Base-by-base conservation (phyloP, 2,329 filamentous ascomycete genomes). In the Dothideomycetes sp. region DNA sequence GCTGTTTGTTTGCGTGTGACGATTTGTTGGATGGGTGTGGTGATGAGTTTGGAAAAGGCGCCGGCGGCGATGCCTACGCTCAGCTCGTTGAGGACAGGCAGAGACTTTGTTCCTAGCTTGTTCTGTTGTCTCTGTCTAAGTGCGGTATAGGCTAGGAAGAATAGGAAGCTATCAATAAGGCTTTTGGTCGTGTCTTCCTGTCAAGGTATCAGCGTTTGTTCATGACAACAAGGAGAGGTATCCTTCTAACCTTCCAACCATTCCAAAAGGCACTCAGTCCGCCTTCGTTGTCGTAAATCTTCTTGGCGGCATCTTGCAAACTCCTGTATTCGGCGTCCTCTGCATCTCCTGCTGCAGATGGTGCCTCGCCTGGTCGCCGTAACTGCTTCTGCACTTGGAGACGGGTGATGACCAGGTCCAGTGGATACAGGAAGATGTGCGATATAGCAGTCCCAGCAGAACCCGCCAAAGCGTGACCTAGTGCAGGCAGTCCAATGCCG, bases 391-490 rank as follows among this genome's bases (percentile, higher is more conserved):
- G 84, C 3, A 85, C 81, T 61, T 93, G 86, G 34, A 94, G 71
- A 19, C 86, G 76, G 18, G 86, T 87, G 40, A 86, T 81, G 46
- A 91, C 76, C 32, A 93, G 73, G 52, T 85, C 82, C 42, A 94
- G 72, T 2, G 87, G 88, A 56, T 94, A 93, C 4, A 84, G 78
- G 40, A 78, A 62, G 34, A 86, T 70, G 50, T 88, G 89, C 9
- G 86, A 84, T 44, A 89, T 72, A 12, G 84, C 81, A 1, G 84
- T 82, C 27, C 85, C 86, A 0, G 79, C 66, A 4, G 84, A 82
- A 37, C 87, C 87, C 3, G 86, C 86, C 22, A 84, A 60, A 39
- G 84, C 87, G 65, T 94, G 86, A 33, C 84, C 82, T 7, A 94
- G 66, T 24, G 85, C 84, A 36, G 84, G 81, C 4, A 91, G 60